Conservation (phyloP, 305 asterid species). For the Rubia peregrina region DNA sequence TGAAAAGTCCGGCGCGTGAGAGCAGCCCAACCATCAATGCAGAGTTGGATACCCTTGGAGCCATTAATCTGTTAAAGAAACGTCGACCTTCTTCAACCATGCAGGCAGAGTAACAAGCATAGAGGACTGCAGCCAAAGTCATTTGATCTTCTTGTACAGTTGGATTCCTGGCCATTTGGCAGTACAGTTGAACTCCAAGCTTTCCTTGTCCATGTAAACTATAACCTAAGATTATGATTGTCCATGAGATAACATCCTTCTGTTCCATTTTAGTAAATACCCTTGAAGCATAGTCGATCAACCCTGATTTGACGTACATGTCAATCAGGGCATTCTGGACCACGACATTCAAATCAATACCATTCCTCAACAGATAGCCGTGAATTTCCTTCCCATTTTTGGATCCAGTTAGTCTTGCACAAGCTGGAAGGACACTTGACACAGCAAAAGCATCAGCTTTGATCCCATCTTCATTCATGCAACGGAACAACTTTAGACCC, state of each 20-base stretch:
- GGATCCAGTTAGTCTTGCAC: slow-evolving; percentile 28
- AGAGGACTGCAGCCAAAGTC: slow-evolving; percentile 20
- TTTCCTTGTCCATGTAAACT: slow-evolving; percentile 28
- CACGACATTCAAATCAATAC: slow-evolving; percentile 13
- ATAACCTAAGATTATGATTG: slow-evolving; percentile 26
- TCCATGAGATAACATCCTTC: slow-evolving; percentile 27
- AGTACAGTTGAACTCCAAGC: slow-evolving; percentile 20
- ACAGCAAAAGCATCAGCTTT: slow-evolving; percentile 24
- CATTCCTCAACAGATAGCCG: slow-evolving; percentile 22
- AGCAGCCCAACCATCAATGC: slow-evolving; percentile 28
- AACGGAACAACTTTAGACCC: slow-evolving; percentile 26
- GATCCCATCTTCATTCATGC: slow-evolving; percentile 20
- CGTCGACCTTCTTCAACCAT: slow-evolving; percentile 25
- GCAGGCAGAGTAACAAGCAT: slow-evolving; percentile 23
- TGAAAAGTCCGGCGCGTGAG: slow-evolving; percentile 23
- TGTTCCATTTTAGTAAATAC: slow-evolving; percentile 20
- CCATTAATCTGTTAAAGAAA: slow-evolving; percentile 16
- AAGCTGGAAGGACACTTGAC: slow-evolving; percentile 27
- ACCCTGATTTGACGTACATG: slow-evolving; percentile 32
- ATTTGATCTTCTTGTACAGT: slow-evolving; percentile 15
- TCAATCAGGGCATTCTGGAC: slow-evolving; percentile 26
- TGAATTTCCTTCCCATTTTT: slow-evolving; percentile 31
- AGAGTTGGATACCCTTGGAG: slow-evolving; percentile 25
- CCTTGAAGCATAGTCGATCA: slow-evolving; percentile 23
- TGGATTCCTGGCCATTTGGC: slow-evolving; percentile 9